Percentiles rank a stretch among this genome's conserved stretches.
Evolutionary conservation across 2,329 filamentous ascomycete species (phyloP).

Genomic region (Trichoderma sp.): DNA sequence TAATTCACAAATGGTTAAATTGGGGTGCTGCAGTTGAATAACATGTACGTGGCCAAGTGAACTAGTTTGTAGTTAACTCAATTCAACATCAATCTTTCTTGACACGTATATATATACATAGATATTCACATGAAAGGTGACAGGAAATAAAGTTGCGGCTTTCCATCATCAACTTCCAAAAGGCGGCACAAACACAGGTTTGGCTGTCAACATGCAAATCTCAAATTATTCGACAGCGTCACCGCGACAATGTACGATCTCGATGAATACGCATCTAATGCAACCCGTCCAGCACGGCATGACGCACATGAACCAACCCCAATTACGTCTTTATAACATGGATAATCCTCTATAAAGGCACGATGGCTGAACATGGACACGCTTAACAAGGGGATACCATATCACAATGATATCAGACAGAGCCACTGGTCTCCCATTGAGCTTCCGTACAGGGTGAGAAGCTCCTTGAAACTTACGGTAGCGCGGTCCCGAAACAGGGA

Average conservation of each 20-base stretch:
- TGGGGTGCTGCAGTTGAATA: slow-evolving; percentile 2
- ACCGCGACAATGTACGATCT: neutral
- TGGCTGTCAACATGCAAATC: neutral
- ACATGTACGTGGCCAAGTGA: neutral
- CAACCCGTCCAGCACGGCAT: neutral
- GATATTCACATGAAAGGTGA: neutral
- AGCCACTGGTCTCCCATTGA: neutral
- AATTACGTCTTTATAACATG: slow-evolving; percentile 7
- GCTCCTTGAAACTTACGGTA: neutral
- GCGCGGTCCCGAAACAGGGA: neutral
- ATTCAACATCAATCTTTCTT: neutral
- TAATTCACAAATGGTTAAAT: neutral
- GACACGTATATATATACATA: neutral
- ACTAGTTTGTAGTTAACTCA: neutral
- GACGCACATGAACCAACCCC: neutral
- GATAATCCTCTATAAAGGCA: neutral
- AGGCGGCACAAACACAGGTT: neutral
- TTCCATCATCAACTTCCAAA: slow-evolving; percentile 7
- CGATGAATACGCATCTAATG: neutral
- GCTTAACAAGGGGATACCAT: neutral
- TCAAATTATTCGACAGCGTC: neutral
- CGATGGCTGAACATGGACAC: neutral
- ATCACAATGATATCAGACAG: slow-evolving; percentile 18
- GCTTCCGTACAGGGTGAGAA: neutral
- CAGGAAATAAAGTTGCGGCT: slow-evolving; percentile 1